Conservation (phyloP, 2,329 filamentous ascomycete species). For the Hypoxylon sp. region DNA sequence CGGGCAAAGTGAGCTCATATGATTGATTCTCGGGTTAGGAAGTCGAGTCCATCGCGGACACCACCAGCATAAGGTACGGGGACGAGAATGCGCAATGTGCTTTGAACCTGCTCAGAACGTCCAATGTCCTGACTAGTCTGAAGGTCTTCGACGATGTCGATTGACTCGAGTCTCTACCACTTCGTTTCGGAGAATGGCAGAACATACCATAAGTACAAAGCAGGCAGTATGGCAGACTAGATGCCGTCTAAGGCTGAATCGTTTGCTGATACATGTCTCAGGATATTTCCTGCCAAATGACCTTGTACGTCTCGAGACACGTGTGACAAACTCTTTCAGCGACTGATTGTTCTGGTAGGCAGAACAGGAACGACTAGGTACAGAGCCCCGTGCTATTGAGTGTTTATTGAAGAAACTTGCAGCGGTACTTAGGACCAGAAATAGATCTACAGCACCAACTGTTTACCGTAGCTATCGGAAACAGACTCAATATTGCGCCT, state of each 20-base stretch:
- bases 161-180: constrained; percentile 41
- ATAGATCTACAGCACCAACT: constrained; percentile 51
- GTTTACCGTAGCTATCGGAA: constrained; percentile 51
- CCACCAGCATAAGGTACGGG: constrained; percentile 28
- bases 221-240: constrained; percentile 41
- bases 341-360: constrained; percentile 26
- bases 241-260: neutral
- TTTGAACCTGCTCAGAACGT: neutral
- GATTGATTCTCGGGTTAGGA: constrained; percentile 25
- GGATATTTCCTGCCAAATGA: constrained; percentile 47
- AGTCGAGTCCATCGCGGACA: constrained; percentile 14
- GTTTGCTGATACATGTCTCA: constrained; percentile 16
- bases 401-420: neutral
- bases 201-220: constrained; percentile 45
- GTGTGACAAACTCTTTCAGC: neutral
- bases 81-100: neutral
- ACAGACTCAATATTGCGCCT: constrained; percentile 55
- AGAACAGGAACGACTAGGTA: constrained; percentile 46
- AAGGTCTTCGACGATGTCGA: constrained; percentile 44
- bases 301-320: constrained; percentile 26
- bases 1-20: neutral
- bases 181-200: constrained; percentile 44
- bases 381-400: neutral
- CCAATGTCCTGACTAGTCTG: constrained; percentile 1
- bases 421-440: neutral